Evolutionary conservation across 2,329 filamentous ascomycete genomes (phyloP).

Genomic region (Colletotrichum sp.): DNA sequence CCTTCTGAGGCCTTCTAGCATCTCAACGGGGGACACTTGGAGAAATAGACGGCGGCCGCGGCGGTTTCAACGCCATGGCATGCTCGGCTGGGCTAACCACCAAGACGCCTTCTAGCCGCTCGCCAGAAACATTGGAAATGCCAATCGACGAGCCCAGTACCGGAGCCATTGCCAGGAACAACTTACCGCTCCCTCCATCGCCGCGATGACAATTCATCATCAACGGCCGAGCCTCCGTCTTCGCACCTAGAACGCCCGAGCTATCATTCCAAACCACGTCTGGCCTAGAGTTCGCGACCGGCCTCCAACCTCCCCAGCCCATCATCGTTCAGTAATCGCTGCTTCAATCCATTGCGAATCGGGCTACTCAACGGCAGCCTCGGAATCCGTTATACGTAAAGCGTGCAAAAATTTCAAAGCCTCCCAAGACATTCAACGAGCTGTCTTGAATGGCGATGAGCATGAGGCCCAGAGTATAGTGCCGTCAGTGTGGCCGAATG

Average conservation of each 20-base stretch:
- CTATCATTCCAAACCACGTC: background rate
- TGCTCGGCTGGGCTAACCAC: background rate
- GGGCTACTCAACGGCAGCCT: background rate
- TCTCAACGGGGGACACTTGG: background rate
- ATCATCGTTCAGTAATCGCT: background rate
- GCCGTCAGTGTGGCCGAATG: background rate
- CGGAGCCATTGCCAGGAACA: background rate
- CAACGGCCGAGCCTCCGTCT: background rate
- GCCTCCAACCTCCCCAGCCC: background rate
- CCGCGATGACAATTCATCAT: background rate
- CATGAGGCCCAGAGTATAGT: background rate
- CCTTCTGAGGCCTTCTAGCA: background rate
- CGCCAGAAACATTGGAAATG: background rate
- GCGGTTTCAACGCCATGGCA: background rate
- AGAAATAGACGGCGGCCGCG: background rate
- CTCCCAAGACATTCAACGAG: background rate
- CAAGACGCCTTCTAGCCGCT: background rate
- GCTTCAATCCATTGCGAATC: background rate
- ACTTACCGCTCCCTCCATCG: background rate
- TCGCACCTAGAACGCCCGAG: background rate
- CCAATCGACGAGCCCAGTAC: background rate
- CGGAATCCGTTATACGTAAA: background rate
- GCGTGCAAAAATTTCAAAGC: background rate
- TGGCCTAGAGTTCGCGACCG: background rate
- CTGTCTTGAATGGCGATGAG: background rate